Evolutionary conservation across 371 early-diverging fungal genomes (phyloP).

Genomic region (Conidiobolus incongruus): DNA sequence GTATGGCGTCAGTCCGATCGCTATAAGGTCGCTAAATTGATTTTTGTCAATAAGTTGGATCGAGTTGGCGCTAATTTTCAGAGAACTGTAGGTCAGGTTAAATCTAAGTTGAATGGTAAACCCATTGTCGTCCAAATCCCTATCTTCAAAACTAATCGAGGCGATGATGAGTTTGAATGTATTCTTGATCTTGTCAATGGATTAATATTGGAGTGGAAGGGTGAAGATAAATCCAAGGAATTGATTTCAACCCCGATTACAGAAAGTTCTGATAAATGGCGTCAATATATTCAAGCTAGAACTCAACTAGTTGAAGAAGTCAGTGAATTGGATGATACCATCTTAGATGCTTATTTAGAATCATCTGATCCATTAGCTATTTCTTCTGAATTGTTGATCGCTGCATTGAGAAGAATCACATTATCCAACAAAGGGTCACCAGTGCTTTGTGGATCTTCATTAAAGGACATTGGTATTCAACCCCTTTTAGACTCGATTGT

Average conservation of each 20-base stretch:
- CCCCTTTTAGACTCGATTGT: constrained; percentile 74
- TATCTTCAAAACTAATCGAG: constrained; percentile 8
- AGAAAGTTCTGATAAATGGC: too few species aligned
- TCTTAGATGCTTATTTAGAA: constrained; percentile 64
- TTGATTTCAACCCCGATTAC: too few species aligned
- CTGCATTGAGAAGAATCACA: constrained; percentile 49
- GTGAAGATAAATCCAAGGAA: too few species aligned
- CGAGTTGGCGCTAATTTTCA: constrained; percentile 54
- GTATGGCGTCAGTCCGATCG: constrained; percentile 81
- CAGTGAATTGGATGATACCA: constrained; percentile 60
- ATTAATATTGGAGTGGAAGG: too few species aligned
- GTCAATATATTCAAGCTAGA: too few species aligned
- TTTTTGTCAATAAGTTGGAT: constrained; percentile 91
- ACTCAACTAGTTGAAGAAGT: constrained; percentile 56
- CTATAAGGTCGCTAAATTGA: constrained; percentile 61
- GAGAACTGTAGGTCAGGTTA: constrained; percentile 33
- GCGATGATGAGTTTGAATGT: constrained; percentile 16
- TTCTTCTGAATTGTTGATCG: constrained; percentile 24
- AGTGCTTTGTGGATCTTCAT: constrained; percentile 78
- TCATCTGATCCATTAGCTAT: constrained; percentile 42
- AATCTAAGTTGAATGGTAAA: constrained; percentile 28
- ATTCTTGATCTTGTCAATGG: constrained; percentile 67
- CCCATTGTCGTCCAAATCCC: constrained; percentile 61
- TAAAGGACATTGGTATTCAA: constrained; percentile 77
- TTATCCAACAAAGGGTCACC: constrained; percentile 44